Percentiles rank a stretch among this genome's conserved stretches.
Evolutionary conservation across 345 rosid genomes (phyloP).

Genomic region (Populus alba): DNA sequence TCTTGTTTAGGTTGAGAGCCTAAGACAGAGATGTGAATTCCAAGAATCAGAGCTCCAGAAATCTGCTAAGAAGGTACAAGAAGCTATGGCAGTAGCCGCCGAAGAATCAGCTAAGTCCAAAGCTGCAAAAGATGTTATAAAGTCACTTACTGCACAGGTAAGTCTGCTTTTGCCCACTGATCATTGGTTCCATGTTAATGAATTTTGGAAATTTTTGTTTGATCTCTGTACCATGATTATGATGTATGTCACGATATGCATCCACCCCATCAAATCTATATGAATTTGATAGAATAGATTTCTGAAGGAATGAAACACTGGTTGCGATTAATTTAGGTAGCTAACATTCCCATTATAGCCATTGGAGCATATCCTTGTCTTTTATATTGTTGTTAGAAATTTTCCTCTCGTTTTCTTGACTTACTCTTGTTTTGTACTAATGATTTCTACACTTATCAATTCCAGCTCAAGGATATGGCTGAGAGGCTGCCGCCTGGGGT

Average conservation of each 20-base stretch:
- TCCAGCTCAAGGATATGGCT: slow-evolving; percentile 87
- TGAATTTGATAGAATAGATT: background rate
- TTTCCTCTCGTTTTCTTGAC: background rate
- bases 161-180: slow-evolving; percentile 11
- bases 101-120: slow-evolving; percentile 81
- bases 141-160: slow-evolving; percentile 91
- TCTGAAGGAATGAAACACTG: background rate
- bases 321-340: background rate
- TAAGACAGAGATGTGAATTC: slow-evolving; percentile 71
- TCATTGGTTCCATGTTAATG: slow-evolving; percentile 1
- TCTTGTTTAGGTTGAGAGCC: slow-evolving; percentile 62
- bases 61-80: slow-evolving; percentile 75
- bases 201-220: background rate
- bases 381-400: background rate
- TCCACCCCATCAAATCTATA: background rate
- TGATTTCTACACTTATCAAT: slow-evolving; percentile 16
- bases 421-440: background rate
- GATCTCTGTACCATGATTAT: background rate
- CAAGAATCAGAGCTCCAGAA: slow-evolving; percentile 86
- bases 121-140: slow-evolving; percentile 95
- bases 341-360: background rate
- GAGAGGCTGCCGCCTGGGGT: slow-evolving; percentile 73
- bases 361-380: background rate
- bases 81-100: slow-evolving; percentile 64
- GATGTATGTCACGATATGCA: background rate